Evolutionary conservation across 2,329 filamentous ascomycete genomes (phyloP).

Genomic region (Paradendryphiella salina): DNA sequence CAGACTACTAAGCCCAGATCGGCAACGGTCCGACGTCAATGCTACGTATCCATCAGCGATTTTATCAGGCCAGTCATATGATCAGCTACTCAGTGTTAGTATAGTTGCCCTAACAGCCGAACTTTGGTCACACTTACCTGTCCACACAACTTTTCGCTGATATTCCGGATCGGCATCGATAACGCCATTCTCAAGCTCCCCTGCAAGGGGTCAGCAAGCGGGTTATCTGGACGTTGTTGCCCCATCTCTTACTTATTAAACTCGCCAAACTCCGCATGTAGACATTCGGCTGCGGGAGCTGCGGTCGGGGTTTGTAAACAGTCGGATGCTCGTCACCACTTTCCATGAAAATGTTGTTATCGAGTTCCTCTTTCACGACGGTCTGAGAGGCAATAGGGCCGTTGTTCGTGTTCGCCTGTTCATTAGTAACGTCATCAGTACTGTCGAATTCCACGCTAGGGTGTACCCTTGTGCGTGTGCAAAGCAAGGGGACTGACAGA

Average conservation of each 20-base stretch:
- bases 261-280: constrained; percentile 26
- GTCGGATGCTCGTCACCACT: constrained; percentile 3
- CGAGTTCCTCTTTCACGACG: constrained; percentile 21
- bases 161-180: constrained; percentile 53
- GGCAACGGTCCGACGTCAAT: not conserved
- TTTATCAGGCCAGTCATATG: constrained; percentile 43
- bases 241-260: constrained; percentile 32
- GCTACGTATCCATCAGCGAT: constrained; percentile 39
- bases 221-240: not conserved
- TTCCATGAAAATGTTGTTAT: constrained; percentile 6
- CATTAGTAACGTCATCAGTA: not conserved
- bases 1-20: not conserved
- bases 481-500: too few relatives aligned
- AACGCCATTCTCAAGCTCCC: constrained; percentile 22
- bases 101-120: not conserved
- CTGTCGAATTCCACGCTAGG: constrained; percentile 15
- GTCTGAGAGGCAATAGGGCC: not conserved
- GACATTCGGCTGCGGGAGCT: constrained; percentile 23
- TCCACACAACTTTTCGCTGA: constrained; percentile 55
- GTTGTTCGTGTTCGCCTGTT: not conserved
- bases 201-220: constrained; percentile 16
- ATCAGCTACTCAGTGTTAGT: constrained; percentile 25
- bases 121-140: constrained; percentile 15
- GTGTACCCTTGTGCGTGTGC: constrained; percentile 13
- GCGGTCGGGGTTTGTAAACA: constrained; percentile 31